Evolutionary conservation across 352 stramenopile species (phyloP).

Genomic region (Globisporangium irregulare): DNA sequence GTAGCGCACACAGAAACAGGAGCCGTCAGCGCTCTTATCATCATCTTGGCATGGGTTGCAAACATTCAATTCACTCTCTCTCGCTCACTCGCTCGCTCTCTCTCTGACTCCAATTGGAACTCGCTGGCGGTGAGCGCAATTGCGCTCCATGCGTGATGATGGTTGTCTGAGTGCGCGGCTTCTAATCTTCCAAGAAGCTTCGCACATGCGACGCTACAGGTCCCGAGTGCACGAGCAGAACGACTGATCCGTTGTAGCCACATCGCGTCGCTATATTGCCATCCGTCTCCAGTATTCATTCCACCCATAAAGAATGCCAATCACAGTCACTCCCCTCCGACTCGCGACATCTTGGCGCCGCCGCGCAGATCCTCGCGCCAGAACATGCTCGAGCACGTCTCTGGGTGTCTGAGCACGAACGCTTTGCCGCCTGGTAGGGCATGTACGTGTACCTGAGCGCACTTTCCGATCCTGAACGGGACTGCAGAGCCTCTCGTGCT

Average conservation of each 20-base stretch:
- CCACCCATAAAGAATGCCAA: background rate
- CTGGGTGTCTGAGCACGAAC: background rate
- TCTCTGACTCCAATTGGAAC: background rate
- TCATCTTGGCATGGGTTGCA: background rate
- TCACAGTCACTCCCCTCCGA: background rate
- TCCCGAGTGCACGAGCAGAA: background rate
- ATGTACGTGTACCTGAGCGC: too few relatives aligned
- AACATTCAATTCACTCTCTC: background rate
- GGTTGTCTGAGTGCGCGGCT: background rate
- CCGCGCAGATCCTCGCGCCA: background rate
- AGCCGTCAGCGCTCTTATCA: background rate
- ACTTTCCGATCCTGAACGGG: too few relatives aligned
- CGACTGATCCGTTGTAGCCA: background rate
- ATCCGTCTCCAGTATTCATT: background rate
- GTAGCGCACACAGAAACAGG: background rate
- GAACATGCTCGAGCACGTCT: background rate
- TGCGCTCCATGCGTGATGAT: background rate
- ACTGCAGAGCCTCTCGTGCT: too few relatives aligned
- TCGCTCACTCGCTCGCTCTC: too few relatives aligned
- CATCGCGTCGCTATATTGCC: slow-evolving; percentile 2
- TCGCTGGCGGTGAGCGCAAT: background rate
- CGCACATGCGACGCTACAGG: background rate
- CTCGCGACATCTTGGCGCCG: background rate
- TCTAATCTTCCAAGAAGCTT: background rate
- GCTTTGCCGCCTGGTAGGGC: background rate